Base-by-base conservation (phyloP, 2,329 filamentous ascomycete species). In the Aspergillus eucalypticola region DNA sequence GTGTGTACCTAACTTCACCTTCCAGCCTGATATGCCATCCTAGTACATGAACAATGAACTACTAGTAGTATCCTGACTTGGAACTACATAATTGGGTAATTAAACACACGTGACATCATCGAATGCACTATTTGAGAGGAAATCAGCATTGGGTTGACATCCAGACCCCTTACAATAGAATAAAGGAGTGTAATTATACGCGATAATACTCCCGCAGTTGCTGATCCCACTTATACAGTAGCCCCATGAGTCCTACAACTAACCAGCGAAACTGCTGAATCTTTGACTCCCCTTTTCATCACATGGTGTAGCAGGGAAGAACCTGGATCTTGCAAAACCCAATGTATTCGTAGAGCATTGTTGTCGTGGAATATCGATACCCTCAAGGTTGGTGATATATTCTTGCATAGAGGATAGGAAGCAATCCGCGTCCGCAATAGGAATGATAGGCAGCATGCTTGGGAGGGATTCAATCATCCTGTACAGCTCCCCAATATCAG, bases 331-430 rank as follows among this genome's bases (percentile, higher is more conserved):
- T 2, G 39, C 41, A 8, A 23, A 21, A 0, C 4, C 19, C 17
- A 21, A 6, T 10, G 41, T 21, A 2, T 10, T 11, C 41, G 10
- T 4, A 5, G 19, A 23, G 19, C 8, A 46, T 11, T 54, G 50
- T 29, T 54, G 50, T 4, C 44, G 29, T 8, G 62, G 64, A 7
- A 71, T 67, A 5, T 75, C 61, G 6, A 71, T 67, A 5, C 74
- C 60, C 2, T 70, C 66, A 29, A 81, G 64, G 57, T 74, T 76
- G 63, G 76, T 71, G 19, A 77, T 75, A 41, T 72, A 69, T 29
- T 66, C 62, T 25, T 69, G 56, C 11, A 74, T 44, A 15, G 60
- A 62, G 8, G 64, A 2, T 10, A 71, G 32, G 15, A 73, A 56
- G 8, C 60, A 58, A 1, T 62, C 57, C 5, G 65, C 59, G 38